Evolutionary conservation across 805 yeast species (phyloP), one percentile per base, ranked within the genome.

Genomic region (Kregervanrija delftensis): DNA sequence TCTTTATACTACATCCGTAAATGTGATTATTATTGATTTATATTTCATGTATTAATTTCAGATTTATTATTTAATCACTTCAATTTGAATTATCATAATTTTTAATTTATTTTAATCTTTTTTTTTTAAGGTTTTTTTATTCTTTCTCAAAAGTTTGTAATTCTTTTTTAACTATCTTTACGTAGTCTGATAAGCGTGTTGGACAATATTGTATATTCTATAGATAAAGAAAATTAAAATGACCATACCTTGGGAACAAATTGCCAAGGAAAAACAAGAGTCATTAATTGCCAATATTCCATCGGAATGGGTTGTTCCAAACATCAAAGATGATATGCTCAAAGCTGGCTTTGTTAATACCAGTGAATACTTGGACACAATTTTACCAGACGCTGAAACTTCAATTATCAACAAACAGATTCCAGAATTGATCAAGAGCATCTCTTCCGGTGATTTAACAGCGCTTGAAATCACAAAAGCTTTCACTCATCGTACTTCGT

Each of bases 401-500:
- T 39, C 32, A n/a, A 49, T 50, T 14, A 50, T 48, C 2, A 11
- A 8, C 1, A 40, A 17, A 30, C 33, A 48, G 8, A 36, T 47
- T 4, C 17, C 33, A 6, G 42, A 48, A 31, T 32, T 49, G 34
- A 30, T 15, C 10, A 32, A 33, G 17, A 35, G 32, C 28, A 35
- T 44, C 14, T 28, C 22, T 28, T 22, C n/a, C 1, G 69, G 69
- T 17, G 59, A 65, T 45, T 65, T 68, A 60, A 59, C 69, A 3
- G 56, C 83, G 1, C 57, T 61, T 1, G 69, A 73, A 38, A 80
- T 79, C 3, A 64, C 76, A 1, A 60, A 59, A 10, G 84, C 85
- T 1, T 80, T 73, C 57, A 71, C 78, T 47, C 79, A 79, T 53
- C 60, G 85, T 38, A 77, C 84, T 3, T 70, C 78, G 3, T 60